Percentiles rank a stretch among this genome's conserved stretches.
Conservation (phyloP, 768 basidiomycete genomes). For the Lanmaoa pseudosensibilis region DNA sequence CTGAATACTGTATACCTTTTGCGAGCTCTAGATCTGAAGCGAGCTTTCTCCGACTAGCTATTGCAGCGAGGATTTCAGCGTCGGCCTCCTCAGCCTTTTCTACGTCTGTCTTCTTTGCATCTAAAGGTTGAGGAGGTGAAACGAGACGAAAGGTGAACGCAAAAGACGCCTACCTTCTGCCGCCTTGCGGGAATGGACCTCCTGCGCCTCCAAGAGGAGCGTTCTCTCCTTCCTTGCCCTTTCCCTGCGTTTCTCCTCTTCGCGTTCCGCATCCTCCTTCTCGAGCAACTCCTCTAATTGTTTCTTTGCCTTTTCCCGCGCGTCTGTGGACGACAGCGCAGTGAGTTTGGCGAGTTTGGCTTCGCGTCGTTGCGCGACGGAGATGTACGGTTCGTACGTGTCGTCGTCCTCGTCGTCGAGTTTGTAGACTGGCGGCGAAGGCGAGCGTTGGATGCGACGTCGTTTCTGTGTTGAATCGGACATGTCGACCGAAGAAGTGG, state of each 20-base stretch:
- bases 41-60: conserved; percentile 86
- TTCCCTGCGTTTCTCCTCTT: conserved; percentile 75
- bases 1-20: conserved; percentile 87
- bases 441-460: conserved; percentile 53
- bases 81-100: conserved; percentile 88
- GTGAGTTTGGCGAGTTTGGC: conserved; percentile 77
- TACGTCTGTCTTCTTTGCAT: conserved; percentile 84
- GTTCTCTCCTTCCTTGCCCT: conserved; percentile 82
- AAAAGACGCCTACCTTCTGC: conserved; percentile 61
- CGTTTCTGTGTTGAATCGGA: conserved; percentile 44
- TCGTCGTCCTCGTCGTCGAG: conserved; percentile 63
- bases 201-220: conserved; percentile 89
- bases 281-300: conserved; percentile 59
- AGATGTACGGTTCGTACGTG: conserved; percentile 80
- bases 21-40: conserved; percentile 93
- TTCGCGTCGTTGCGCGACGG: conserved; percentile 81
- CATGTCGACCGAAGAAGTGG: conserved; percentile 18
- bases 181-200: conserved; percentile 84
- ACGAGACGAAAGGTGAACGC: conserved; percentile 2
- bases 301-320: conserved; percentile 45
- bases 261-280: conserved; percentile 71
- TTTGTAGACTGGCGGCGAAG: conserved; percentile 57
- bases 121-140: conserved; percentile 37
- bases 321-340: conserved; percentile 54
- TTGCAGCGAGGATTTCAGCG: conserved; percentile 87